Base-by-base conservation (phyloP, 108 stramenopile genomes). In the Fistulifera solaris region DNA sequence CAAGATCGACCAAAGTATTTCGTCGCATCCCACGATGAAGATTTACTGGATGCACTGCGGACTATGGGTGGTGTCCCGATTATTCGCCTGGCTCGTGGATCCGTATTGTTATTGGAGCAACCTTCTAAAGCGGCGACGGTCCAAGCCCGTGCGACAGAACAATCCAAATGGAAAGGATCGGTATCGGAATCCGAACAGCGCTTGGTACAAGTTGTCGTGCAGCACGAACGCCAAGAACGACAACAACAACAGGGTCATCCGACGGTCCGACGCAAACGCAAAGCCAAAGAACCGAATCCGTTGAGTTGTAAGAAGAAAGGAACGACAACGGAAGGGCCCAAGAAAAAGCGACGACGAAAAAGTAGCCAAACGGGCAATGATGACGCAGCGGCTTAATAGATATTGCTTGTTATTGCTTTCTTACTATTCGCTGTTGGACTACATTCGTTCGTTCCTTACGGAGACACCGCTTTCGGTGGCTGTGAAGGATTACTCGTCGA, bases 281-380 rank as follows among this genome's bases (percentile, higher is more conserved):
- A 70, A 47, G 83, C 83, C 18, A 85, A 80, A 59, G 83, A 71
- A 39, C 83, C 87, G 3, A 89, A 89, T 62, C 87, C 87, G 52
- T 52, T 89, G 35, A 85, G 83, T 55, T 89, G 87, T 58, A 87
- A 87, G 50, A 62, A 69, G 11, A 45, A 45, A 35, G 31, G 31
- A 3, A 35, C 31, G n/a, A n/a, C 31, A 8, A 35, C 31, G 31
- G 8, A 8, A 35, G 31, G 3, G 31, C 3, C 3, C 6, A 8
- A 8, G 8, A 35, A 35, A 35, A 35, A 35, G 31, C 3, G 8
- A 35, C 31, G 31, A 35, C 3, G 31, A 8, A 3, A 8, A 35
- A 35, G 8, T 6, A 35, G 31, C 31, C 3, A 35, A 35, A 35
- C 6, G 3, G 8, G 31, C 8, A 35, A 8, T 35, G 8, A 35